Evolutionary conservation across 2,329 filamentous ascomycete species (phyloP), one percentile per base, ranked within the genome.

Genomic region (Aspergillus quadrilineatus): DNA sequence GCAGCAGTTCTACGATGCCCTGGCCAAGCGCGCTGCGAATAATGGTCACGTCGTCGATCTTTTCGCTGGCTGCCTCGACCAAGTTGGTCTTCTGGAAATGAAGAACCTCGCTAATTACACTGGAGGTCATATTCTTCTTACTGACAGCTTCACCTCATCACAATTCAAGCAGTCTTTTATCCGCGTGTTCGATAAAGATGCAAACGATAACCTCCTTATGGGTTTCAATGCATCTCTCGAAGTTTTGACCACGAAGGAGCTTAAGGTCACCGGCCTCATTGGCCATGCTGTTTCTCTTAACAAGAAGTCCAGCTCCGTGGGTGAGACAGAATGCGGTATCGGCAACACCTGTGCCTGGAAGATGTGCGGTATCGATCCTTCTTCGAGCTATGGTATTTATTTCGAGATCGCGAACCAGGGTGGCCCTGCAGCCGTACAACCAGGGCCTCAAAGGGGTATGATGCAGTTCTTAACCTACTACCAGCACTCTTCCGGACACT

Each of bases 151-250:
- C 73, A 97, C 93, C 4, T 95, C 94, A 0, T 97, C 93, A 57
- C 97, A 99, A 88, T 99, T 97, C 82, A 97, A 94, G 79, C 94
- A 99, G 73, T 97, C 94, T 0, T 99, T 99, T 69, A 89, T 96
- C 50, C 89, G 95, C 57, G 87, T 99, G 15, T 99, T 99, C 70
- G 94, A 99, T 73, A 97, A 97, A 76, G 94, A 99, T 70, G 90
- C 84, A 1, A 89, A 96, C 57, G 94, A 97, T 64, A 96, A 97
- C 71, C 83, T 99, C 12, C 78, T 96, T 8, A 99, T 99, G 94
- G 94, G 92, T 44, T 99, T 99, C 80, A 99, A 99, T 70, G 94
- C 92, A 32, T 92, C 92, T 9, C 82, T 99, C 10, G 94, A 99
- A 74, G 93, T 97, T 14, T 79, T 99, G 37, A 99, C 94, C 0